These are phyloP conservation scores for Apiosordaria backusii DNA, from an alignment of 495 filamentous ascomycete genomes.

Conservation along the genomic window DNA sequence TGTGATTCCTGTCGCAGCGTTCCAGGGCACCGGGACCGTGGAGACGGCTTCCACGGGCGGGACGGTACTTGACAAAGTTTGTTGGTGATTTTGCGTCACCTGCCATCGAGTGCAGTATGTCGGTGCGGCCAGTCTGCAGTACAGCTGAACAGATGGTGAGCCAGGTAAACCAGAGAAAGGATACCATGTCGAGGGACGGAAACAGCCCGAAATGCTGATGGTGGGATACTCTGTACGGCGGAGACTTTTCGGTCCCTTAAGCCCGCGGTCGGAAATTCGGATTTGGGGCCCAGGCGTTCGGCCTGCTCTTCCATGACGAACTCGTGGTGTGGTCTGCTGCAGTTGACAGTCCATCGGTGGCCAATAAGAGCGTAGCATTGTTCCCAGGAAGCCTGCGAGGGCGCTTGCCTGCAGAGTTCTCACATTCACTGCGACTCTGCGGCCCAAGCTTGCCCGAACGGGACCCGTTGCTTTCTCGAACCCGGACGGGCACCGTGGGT, in stretches of 20 bases:
- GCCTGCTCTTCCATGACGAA: neutral
- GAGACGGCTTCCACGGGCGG: conserved; percentile 3
- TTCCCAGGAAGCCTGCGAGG: neutral
- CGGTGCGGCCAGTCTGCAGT: neutral
- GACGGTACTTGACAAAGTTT: conserved; percentile 9
- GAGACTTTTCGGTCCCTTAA: neutral
- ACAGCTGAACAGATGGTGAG: neutral
- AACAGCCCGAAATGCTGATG: neutral
- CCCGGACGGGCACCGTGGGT: neutral
- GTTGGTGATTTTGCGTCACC: conserved; percentile 6
- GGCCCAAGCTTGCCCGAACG: neutral
- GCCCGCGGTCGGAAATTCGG: conserved; percentile 7
- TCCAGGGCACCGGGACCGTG: conserved; percentile 9
- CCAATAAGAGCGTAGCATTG: neutral
- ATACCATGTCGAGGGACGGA: neutral
- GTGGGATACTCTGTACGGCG: neutral
- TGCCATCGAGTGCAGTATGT: neutral
- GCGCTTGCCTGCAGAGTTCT: conserved; percentile 6
- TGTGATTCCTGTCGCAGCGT: neutral
- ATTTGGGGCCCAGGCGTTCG: neutral
- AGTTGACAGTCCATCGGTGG: neutral
- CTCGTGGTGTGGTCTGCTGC: neutral
- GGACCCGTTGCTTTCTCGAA: neutral
- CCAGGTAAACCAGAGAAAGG: neutral
- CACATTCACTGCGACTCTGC: neutral